Base-by-base conservation (phyloP, 2,329 filamentous ascomycete genomes). In the Apiospora rasikravindrae region DNA sequence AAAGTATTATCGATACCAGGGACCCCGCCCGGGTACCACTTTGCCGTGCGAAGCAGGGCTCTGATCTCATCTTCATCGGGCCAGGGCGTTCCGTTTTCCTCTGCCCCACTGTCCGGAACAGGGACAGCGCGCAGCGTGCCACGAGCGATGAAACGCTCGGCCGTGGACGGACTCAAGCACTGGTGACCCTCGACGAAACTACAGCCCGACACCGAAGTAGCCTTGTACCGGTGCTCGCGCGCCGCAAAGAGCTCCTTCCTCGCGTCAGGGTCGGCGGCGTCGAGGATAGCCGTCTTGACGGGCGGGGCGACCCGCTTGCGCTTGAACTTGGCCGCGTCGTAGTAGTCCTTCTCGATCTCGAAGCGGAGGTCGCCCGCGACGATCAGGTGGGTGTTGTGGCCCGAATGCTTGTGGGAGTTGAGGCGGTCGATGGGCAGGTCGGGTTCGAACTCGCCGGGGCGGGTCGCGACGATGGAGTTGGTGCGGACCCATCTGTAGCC, bases 81-180 rank as follows among this genome's bases (percentile, higher is more conserved):
- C 57, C 19, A 40, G 3, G 8, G 10, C 3, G 29, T 40, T 2
- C 14, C 57, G 19, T 22, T 8, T 0, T 14, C 33, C 1, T 24
- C 16, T 2, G 22, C 13, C 8, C 37, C 16, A 11, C 22, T n/a
- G 1, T 49, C 19, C 22, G 57, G 33, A 3, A 61, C 8, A 33
- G 42, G 49, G 19, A 68, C 57, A 42, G n/a, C 47, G 19, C 2
- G 67, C 5, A 77, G 24, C 14, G 72, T 75, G 42, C 72, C 76
- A 13, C 74, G 74, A 1, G 37, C 69, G 2, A 77, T 74, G 51
- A 75, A 75, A 8, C 75, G 74, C 53, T 74, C 75, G 1, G 74
- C 76, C 0, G 72, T 73, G 16, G 45, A n/a, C 7, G 76, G 74
- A 13, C 74, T 76, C 7, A 77, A 71, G 24, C 29, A 64, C 11